Conservation (phyloP, 495 filamentous ascomycete genomes). For the Neurospora discreta region DNA sequence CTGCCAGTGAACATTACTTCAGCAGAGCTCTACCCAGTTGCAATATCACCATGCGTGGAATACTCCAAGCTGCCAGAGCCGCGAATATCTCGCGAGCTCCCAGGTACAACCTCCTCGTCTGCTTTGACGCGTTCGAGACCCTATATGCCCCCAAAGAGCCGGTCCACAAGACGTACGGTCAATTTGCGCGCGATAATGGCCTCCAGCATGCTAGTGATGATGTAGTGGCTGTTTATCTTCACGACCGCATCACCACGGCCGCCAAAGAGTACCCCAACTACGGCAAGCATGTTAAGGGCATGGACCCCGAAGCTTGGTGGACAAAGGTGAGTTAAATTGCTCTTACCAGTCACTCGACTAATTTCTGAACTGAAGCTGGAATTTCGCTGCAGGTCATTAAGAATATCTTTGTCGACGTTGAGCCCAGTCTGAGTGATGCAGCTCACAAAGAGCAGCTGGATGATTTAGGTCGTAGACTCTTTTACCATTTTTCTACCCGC, state of each 20-base stretch:
- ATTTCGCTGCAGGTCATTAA: conserved; percentile 11
- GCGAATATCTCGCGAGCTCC: background rate
- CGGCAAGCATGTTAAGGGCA: conserved; percentile 42
- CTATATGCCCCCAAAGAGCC: conserved; percentile 53
- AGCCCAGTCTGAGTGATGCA: conserved; percentile 2
- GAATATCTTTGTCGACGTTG: conserved; percentile 26
- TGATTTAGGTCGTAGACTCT: conserved; percentile 40
- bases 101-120: conserved; percentile 45
- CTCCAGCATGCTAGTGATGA: conserved; percentile 27
- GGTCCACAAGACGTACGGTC: conserved; percentile 51
- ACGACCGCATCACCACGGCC: conserved; percentile 40
- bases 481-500: conserved; percentile 48
- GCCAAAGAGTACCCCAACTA: conserved; percentile 51
- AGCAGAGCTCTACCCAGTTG: background rate
- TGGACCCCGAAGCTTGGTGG: conserved; percentile 60
- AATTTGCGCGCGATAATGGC: conserved; percentile 47
- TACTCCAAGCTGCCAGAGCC: background rate
- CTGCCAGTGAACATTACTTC: background rate
- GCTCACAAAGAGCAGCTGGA: conserved; percentile 24
- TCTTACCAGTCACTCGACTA: background rate
- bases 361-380: background rate
- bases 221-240: conserved; percentile 25
- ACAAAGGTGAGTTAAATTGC: conserved; percentile 36
- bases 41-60: background rate
- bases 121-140: conserved; percentile 68